Percentiles rank a stretch among this genome's conserved stretches.
Evolutionary conservation across 2,329 filamentous ascomycete species (phyloP).

Genomic region (Fusarium keratoplasticum): DNA sequence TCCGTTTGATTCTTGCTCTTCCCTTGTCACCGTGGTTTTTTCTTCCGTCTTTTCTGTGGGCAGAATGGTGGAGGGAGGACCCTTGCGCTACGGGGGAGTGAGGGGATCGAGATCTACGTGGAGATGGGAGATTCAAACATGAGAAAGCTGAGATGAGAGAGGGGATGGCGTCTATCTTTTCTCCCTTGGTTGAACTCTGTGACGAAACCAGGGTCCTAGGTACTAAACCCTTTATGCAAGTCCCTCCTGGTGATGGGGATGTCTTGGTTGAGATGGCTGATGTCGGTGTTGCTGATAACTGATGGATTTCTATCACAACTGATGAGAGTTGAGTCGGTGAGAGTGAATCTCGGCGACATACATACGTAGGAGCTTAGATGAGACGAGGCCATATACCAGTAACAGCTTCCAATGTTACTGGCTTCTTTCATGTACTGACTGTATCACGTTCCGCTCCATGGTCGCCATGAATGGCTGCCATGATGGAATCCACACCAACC

Average conservation of each 20-base stretch:
- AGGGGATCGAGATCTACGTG: conserved; percentile 33
- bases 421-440: neutral
- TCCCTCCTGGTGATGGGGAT: neutral
- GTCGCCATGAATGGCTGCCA: conserved; percentile 3
- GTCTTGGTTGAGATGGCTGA: neutral
- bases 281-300: neutral
- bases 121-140: conserved; percentile 25
- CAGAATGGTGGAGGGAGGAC: neutral
- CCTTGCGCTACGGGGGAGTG: conserved; percentile 22
- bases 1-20: neutral
- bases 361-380: neutral
- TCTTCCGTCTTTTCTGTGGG: neutral
- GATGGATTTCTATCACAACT: neutral
- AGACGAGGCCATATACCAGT: neutral
- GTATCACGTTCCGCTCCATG: neutral
- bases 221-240: neutral
- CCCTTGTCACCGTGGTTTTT: conserved; percentile 18
- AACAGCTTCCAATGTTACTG: neutral
- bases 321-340: neutral
- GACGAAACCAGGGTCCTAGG: neutral
- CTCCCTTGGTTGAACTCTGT: neutral
- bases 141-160: conserved; percentile 23
- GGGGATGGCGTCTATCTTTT: neutral
- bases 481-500: conserved; percentile 1
- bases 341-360: neutral